Base-by-base conservation (phyloP, 2,329 filamentous ascomycete genomes). In the Rhynchosporium agropyri region DNA sequence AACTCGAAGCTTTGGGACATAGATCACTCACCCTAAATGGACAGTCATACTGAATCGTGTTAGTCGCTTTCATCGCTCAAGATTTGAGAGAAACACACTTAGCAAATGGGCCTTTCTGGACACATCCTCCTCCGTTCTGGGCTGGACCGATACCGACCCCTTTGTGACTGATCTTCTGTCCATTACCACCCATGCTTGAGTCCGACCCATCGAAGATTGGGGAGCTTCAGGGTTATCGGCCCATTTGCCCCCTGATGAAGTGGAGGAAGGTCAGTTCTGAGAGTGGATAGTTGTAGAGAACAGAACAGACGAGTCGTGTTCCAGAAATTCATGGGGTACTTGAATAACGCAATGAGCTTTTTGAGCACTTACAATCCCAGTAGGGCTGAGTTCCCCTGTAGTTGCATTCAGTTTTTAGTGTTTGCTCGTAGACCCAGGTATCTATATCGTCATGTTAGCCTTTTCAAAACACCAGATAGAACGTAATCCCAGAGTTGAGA, bases 181-280 rank as follows among this genome's bases (percentile, higher is more conserved):
- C 81, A 63, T 83, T 79, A 36, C 81, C 80, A 29, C 77, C 77
- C 76, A 83, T 73, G 60, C 77, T 79, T 50, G 78, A 80, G 28
- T 77, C 77, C 67, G 78, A 80, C 40, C 84, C 84, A 68, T 84
- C 81, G 67, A 86, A 84, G 53, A 84, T 70, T 12, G 82, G 80
- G 0, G 81, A 83, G 77, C 76, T 63, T 71, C 67, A 1, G 77
- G 76, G 65, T 83, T 77, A 2, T 29, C 43, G 2, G 79, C 76
- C 71, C 79, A 81, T 55, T 77, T 76, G 2, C 78, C 77, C 65
- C 33, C 33, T 36, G 20, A 36, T 36, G 33, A 36, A 36, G 33
- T 20, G 33, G 33, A 36, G 9, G 9, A 36, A 10, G 33, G 33
- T 36, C 33, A 36, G 33, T 36, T 6, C 1, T 10, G 33, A 36